These are phyloP conservation scores for Saccharomycopsis hybrid DNA, from an alignment of 1,139 yeast species.

Conservation along the genomic window DNA sequence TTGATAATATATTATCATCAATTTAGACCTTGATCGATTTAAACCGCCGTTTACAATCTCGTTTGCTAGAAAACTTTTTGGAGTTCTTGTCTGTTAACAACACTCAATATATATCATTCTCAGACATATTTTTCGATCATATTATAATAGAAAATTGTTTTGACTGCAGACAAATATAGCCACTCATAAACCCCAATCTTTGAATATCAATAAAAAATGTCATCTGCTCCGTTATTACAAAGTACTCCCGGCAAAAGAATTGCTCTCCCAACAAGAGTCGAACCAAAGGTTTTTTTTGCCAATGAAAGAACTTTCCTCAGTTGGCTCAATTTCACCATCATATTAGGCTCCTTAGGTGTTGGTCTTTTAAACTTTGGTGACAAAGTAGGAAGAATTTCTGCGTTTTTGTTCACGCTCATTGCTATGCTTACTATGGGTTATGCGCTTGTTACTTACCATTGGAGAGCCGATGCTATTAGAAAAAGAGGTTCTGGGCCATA, in stretches of 20 bases:
- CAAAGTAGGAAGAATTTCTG: slow-evolving; percentile 83
- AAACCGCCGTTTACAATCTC: no score
- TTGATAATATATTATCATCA: no score
- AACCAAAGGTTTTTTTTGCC: slow-evolving; percentile 97
- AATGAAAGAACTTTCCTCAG: slow-evolving; percentile 97
- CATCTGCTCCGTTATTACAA: slow-evolving; percentile 59
- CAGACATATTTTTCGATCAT: no score
- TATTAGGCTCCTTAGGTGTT: slow-evolving; percentile 92
- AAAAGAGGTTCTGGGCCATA: slow-evolving; percentile 97
- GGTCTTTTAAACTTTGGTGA: slow-evolving; percentile 97
- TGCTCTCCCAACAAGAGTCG: slow-evolving; percentile 96
- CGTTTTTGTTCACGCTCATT: slow-evolving; percentile 85
- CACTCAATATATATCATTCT: no score
- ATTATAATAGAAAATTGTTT: no score
- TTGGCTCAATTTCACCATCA: slow-evolving; percentile 97
- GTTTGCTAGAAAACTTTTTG: no score
- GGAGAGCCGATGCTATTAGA: slow-evolving; percentile 99
- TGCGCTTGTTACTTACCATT: slow-evolving; percentile 92
- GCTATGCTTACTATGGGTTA: slow-evolving; percentile 98
- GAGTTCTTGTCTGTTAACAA: no score
- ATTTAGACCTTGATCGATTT: no score
- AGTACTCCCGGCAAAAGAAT: slow-evolving; percentile 77
- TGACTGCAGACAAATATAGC: no score
- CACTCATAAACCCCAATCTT: no score
- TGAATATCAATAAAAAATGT: no score